These are phyloP conservation scores for Juncus effusus DNA, from an alignment of 176 grass and related monocot species.

Conservation along the genomic window DNA sequence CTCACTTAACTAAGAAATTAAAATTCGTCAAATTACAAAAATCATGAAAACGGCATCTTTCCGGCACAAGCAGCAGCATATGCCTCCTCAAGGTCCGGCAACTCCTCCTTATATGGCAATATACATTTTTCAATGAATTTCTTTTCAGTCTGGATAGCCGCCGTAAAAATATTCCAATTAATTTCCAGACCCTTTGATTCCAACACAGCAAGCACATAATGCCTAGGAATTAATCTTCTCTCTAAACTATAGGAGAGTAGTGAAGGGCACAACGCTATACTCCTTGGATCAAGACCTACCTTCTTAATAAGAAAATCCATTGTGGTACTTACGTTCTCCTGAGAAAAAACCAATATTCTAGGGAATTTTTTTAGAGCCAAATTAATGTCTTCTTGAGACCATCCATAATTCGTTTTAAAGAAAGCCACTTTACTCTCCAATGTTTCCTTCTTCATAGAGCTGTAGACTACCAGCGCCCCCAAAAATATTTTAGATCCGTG, in stretches of 20 bases:
- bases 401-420: background rate
- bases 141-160: background rate
- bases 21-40: too few relatives aligned
- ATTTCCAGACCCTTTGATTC: constrained; percentile 1
- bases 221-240: constrained; percentile 17
- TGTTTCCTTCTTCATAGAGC: background rate
- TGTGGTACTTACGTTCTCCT: background rate
- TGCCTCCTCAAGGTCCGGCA: background rate
- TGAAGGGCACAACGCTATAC: background rate
- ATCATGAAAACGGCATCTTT: background rate
- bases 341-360: background rate
- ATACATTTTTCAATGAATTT: background rate
- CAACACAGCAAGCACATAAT: constrained; percentile 6
- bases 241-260: background rate
- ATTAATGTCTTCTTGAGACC: background rate
- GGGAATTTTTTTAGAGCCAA: background rate
- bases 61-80: constrained; percentile 9
- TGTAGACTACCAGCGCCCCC: background rate
- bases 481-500: too few relatives aligned
- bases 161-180: background rate
- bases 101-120: constrained; percentile 5
- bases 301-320: constrained; percentile 15
- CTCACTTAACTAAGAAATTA: too few relatives aligned
- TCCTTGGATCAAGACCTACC: background rate
- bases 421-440: background rate